These are phyloP conservation scores for Brassica carinata DNA, from an alignment of 345 rosid species.

Conservation along the genomic window DNA sequence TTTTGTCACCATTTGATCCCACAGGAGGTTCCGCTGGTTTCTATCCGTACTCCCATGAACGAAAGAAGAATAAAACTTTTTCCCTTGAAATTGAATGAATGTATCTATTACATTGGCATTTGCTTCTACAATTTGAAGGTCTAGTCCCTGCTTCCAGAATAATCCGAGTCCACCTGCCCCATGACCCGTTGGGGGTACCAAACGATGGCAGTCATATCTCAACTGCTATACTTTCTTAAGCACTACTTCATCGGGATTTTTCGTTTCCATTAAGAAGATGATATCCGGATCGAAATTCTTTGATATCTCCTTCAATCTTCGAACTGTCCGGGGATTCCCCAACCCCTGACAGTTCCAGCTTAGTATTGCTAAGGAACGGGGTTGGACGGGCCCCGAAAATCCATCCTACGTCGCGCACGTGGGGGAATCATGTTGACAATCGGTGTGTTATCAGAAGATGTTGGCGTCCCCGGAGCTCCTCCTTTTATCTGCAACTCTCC, in stretches of 20 bases:
- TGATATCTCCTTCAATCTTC: no score
- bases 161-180: neutral
- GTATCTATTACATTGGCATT: neutral
- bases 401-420: no score
- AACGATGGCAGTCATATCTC: neutral
- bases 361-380: no score
- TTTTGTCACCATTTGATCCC: neutral
- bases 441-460: no score
- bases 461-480: no score
- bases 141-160: neutral
- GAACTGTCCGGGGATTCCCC: no score
- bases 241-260: neutral
- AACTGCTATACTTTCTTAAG: no score
- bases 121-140: neutral
- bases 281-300: no score
- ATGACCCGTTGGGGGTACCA: neutral
- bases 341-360: no score
- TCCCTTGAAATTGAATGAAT: neutral
- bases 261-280: neutral
- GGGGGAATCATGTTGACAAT: no score
- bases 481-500: no score
- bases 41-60: neutral
- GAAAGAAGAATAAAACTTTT: neutral
- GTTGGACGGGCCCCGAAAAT: no score
- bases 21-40: neutral